Conservation (phyloP, 192 early-diverging fungal species). For the Funneliformis mosseae region DNA sequence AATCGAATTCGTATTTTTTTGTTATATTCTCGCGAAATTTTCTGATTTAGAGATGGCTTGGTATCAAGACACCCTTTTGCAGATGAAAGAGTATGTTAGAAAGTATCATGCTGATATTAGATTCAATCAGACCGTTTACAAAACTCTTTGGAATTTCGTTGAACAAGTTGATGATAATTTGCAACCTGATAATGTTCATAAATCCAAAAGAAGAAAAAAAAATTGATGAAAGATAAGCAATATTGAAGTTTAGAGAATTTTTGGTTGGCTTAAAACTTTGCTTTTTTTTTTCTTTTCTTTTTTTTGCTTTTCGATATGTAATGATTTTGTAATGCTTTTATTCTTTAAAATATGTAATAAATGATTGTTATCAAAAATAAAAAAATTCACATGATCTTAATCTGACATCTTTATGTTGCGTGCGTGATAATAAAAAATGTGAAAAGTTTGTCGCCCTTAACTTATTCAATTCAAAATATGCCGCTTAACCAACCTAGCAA, state of each 20-base stretch:
- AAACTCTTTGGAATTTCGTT: background rate
- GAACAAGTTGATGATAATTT: too few species aligned
- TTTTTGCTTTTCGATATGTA: too few species aligned
- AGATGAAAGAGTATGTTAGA: slow-evolving; percentile 27
- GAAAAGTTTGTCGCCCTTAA: too few species aligned
- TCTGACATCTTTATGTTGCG: too few species aligned
- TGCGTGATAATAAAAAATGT: too few species aligned
- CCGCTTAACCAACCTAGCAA: slow-evolving; percentile 34
- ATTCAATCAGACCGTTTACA: slow-evolving; percentile 16
- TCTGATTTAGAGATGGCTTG: background rate
- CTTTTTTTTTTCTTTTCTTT: too few species aligned
- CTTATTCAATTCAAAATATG: slow-evolving; percentile 2
- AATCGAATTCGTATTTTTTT: slow-evolving; percentile 33
- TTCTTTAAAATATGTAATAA: too few species aligned
- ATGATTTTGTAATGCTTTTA: too few species aligned
- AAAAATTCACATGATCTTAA: too few species aligned
- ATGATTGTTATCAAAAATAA: too few species aligned
- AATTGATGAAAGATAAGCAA: background rate
- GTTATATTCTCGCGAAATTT: slow-evolving; percentile 22
- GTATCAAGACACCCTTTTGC: slow-evolving; percentile 10
- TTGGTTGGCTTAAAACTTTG: too few species aligned
- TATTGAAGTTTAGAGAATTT: too few species aligned
- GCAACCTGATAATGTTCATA: background rate
- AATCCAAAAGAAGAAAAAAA: background rate
- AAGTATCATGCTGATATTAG: slow-evolving; percentile 5